phyloP scores from a whole-genome alignment of 768 basidiomycete genomes.

The Cyathus striatus region DNA sequence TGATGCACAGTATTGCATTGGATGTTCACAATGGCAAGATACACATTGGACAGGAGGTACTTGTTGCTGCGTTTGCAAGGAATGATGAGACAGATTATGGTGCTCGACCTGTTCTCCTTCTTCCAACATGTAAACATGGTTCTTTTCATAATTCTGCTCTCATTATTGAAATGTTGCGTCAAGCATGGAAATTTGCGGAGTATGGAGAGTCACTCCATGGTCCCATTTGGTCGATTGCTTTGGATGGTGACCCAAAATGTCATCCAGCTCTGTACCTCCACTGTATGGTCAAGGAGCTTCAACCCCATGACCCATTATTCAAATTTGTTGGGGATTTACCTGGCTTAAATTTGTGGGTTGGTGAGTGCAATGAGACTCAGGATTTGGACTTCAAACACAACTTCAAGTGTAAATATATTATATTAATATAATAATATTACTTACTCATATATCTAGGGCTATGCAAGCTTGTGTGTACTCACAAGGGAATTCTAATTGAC shows the following conservation, averaged over 20 bases:
- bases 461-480: slow-evolving; percentile 16
- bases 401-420: slow-evolving; percentile 10
- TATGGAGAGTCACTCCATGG: slow-evolving; percentile 14
- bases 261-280: slow-evolving; percentile 14
- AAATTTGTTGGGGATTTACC: no score
- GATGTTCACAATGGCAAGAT: slow-evolving; percentile 14
- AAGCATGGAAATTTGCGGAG: slow-evolving; percentile 18
- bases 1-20: slow-evolving; percentile 5
- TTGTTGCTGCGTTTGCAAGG: slow-evolving; percentile 17
- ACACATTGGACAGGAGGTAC: slow-evolving; percentile 21
- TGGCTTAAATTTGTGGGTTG: slow-evolving; percentile 11
- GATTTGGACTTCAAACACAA: slow-evolving; percentile 16
- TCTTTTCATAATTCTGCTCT: slow-evolving; percentile 4
- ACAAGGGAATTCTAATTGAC: slow-evolving; percentile 12
- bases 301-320: no score
- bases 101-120: slow-evolving; percentile 11
- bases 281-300: no score
- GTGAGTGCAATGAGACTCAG: slow-evolving; percentile 9
- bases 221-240: slow-evolving; percentile 10
- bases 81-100: slow-evolving; percentile 11
- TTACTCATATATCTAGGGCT: slow-evolving; percentile 11
- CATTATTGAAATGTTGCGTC: slow-evolving; percentile 9
- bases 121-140: slow-evolving; percentile 15
- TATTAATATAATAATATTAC: slow-evolving; percentile 3
- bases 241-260: slow-evolving; percentile 15